Conservation (phyloP, 2,329 filamentous ascomycete species). For the Fusarium transvaalense region DNA sequence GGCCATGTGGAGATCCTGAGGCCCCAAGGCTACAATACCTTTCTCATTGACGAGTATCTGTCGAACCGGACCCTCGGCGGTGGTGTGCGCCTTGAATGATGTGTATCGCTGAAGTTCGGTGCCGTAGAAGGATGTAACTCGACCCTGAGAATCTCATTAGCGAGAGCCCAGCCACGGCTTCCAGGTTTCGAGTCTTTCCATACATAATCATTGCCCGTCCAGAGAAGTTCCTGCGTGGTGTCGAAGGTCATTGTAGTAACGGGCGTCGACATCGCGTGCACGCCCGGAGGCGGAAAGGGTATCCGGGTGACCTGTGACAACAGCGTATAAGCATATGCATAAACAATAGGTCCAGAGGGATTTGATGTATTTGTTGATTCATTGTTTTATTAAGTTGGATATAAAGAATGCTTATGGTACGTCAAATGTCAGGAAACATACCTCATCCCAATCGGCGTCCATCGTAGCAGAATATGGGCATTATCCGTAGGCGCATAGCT, state of each 20-base stretch:
- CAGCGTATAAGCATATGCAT: slow-evolving; percentile 24
- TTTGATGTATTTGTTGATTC: neutral
- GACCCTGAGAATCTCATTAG: slow-evolving; percentile 70
- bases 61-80: slow-evolving; percentile 81
- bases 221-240: slow-evolving; percentile 87
- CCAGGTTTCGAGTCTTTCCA: slow-evolving; percentile 48
- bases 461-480: slow-evolving; percentile 61
- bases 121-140: slow-evolving; percentile 89
- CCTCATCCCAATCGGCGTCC: slow-evolving; percentile 78
- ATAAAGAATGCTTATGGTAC: neutral
- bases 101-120: slow-evolving; percentile 89
- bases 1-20: slow-evolving; percentile 89
- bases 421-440: slow-evolving; percentile 52
- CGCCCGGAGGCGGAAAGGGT: slow-evolving; percentile 80
- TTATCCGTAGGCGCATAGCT: slow-evolving; percentile 54
- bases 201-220: slow-evolving; percentile 93
- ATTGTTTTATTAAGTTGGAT: neutral
- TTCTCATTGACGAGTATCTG: slow-evolving; percentile 93
- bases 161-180: neutral
- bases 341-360: neutral
- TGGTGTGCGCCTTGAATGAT: slow-evolving; percentile 83
- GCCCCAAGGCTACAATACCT: slow-evolving; percentile 87
- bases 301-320: slow-evolving; percentile 78
- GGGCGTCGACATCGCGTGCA: slow-evolving; percentile 76
- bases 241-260: slow-evolving; percentile 91